phyloP scores from a whole-genome alignment of 192 early-diverging fungal genomes.

The Rhizoclosmatium sp. region DNA sequence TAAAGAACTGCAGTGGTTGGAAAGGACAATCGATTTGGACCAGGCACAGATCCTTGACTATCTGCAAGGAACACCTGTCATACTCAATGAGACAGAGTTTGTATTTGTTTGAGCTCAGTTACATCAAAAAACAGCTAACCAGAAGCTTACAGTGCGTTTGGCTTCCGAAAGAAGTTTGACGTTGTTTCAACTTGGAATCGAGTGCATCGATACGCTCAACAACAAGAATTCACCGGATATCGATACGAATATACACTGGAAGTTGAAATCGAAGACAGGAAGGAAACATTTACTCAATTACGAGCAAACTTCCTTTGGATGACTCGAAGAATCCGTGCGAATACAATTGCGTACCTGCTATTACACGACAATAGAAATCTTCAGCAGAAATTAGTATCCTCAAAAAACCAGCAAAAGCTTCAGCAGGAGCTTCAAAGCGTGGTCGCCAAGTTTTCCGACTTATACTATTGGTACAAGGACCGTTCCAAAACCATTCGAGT shows the following conservation, averaged over 20 bases:
- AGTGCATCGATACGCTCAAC: neutral
- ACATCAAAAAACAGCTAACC: neutral
- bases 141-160: neutral
- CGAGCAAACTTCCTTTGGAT: neutral
- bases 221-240: neutral
- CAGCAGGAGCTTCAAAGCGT: neutral
- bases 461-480: too few species aligned
- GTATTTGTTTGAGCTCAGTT: too few species aligned
- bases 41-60: conserved; percentile 24
- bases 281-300: neutral
- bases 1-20: neutral
- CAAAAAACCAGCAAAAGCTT: neutral
- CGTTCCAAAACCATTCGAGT: neutral
- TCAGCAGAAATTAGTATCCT: neutral
- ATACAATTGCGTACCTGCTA: neutral
- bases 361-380: neutral
- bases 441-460: neutral
- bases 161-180: neutral
- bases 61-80: conserved; percentile 3
- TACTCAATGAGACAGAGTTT: neutral
- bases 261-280: neutral
- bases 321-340: neutral
- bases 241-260: neutral
- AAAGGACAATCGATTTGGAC: conserved; percentile 4
- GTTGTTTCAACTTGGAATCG: neutral